Percentiles rank a stretch among this genome's conserved stretches.
phyloP scores from a whole-genome alignment of 768 basidiomycete genomes.

The Tubosaeta brunneosetosa region DNA sequence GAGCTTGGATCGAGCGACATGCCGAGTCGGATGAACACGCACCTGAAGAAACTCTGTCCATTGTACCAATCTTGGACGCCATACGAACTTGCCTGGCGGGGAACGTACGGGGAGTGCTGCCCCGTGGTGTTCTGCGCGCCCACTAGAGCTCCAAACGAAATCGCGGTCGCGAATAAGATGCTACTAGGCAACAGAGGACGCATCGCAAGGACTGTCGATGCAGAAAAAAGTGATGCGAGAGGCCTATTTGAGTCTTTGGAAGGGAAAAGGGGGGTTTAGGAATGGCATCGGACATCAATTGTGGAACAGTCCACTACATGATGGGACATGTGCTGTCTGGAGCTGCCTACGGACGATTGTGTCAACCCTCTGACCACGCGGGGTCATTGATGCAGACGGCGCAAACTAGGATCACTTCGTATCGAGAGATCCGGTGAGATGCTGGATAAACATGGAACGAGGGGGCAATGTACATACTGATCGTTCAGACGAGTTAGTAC shows the following conservation, averaged over 20 bases:
- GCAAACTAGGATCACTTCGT: not conserved
- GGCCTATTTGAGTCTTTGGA: not conserved
- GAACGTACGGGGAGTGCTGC: not conserved
- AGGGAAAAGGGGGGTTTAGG: not conserved
- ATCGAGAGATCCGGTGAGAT: not conserved
- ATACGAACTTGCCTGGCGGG: slow-evolving; percentile 24
- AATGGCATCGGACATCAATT: not conserved
- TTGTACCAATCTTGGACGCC: slow-evolving; percentile 32
- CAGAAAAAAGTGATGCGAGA: not conserved
- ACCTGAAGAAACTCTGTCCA: slow-evolving; percentile 56
- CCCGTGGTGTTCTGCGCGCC: slow-evolving; percentile 16
- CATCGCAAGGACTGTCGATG: slow-evolving; percentile 13
- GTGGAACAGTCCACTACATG: not conserved
- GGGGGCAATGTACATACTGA: not conserved
- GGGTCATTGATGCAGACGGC: not conserved
- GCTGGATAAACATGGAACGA: not conserved
- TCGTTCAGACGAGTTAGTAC: not conserved
- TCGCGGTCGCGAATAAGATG: slow-evolving; percentile 24
- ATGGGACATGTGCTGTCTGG: not conserved
- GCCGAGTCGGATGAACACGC: slow-evolving; percentile 12
- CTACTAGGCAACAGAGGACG: slow-evolving; percentile 16
- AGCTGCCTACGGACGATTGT: not conserved
- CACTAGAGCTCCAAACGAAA: slow-evolving; percentile 29
- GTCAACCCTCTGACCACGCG: not conserved
- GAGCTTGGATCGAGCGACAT: not conserved